These are phyloP conservation scores for Carex sylvatica DNA, from an alignment of 202 grass and related monocot genomes.

Conservation along the genomic window DNA sequence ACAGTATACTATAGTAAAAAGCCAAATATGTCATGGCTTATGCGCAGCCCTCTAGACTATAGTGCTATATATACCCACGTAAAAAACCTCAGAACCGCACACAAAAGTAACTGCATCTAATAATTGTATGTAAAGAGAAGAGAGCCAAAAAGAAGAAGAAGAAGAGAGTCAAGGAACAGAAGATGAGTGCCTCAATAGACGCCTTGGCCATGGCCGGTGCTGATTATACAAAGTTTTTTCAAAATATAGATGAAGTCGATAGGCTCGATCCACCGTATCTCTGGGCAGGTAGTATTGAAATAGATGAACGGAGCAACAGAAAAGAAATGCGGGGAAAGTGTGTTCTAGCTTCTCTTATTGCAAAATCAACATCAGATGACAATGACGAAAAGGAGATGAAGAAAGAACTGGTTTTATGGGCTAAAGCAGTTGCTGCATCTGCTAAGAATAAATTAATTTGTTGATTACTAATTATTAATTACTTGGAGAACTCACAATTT, in stretches of 20 bases:
- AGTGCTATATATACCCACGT: not conserved
- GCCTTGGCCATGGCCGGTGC: constrained; percentile 43
- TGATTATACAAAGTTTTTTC: constrained; percentile 22
- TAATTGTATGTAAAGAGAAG: constrained; percentile 3
- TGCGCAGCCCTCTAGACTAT: not conserved
- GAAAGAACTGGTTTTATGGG: constrained; percentile 29
- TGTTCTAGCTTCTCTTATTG: not conserved
- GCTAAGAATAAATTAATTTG: constrained; percentile 21
- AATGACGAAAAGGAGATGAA: constrained; percentile 16
- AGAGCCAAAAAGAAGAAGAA: not conserved
- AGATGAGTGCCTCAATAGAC: constrained; percentile 36
- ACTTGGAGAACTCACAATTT: not conserved
- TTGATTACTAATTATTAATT: too few species aligned
- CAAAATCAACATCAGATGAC: not conserved
- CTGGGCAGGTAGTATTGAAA: not conserved
- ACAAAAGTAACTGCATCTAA: not conserved
- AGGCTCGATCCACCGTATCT: constrained; percentile 26
- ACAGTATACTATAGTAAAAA: not conserved
- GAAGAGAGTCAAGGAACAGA: not conserved
- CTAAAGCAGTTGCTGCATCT: constrained; percentile 32
- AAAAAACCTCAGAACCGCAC: not conserved
- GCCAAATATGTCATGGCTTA: not conserved
- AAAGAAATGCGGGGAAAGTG: not conserved
- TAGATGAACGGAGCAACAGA: not conserved
- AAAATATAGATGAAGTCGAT: constrained; percentile 9